Conservation (phyloP, 768 basidiomycete genomes). For the Nidularia pulvinata region DNA sequence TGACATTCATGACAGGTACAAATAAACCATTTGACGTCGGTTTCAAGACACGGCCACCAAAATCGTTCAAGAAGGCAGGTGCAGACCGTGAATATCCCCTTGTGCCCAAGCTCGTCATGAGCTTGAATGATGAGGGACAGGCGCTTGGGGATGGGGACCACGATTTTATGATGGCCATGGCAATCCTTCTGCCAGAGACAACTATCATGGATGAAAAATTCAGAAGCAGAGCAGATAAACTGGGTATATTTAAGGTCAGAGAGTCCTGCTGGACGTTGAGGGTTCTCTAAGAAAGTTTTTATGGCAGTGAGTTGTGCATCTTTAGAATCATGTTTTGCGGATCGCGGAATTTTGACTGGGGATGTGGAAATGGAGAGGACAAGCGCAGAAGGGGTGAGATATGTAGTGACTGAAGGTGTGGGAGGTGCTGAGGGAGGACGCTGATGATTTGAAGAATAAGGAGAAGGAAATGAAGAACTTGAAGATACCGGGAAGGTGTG, state of each 20-base stretch:
- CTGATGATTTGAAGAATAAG: background rate
- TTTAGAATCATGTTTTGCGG: background rate
- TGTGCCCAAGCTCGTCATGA: constrained; percentile 24
- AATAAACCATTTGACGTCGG: constrained; percentile 25
- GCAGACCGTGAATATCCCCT: constrained; percentile 17
- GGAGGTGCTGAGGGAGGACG: background rate
- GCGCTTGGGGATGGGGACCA: constrained; percentile 7
- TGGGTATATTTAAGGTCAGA: background rate
- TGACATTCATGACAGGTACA: constrained; percentile 30
- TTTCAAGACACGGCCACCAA: constrained; percentile 18
- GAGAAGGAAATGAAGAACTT: background rate
- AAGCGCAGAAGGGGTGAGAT: background rate
- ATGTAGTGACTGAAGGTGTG: background rate
- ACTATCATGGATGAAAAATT: constrained; percentile 13
- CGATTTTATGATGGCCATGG: constrained; percentile 12
- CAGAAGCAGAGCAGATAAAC: constrained; percentile 1
- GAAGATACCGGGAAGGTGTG: background rate
- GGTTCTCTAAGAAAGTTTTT: constrained; percentile 6
- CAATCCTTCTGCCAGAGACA: constrained; percentile 14
- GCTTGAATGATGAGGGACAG: constrained; percentile 11
- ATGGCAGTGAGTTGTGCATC: constrained; percentile 8
- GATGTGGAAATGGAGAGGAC: background rate
- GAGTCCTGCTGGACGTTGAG: background rate
- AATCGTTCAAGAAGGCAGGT: constrained; percentile 12
- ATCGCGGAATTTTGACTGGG: constrained; percentile 2